Evolutionary conservation across 129 eudicot genomes (phyloP), one percentile per base, ranked within the genome.

Genomic region (Oenanthe sinensis): DNA sequence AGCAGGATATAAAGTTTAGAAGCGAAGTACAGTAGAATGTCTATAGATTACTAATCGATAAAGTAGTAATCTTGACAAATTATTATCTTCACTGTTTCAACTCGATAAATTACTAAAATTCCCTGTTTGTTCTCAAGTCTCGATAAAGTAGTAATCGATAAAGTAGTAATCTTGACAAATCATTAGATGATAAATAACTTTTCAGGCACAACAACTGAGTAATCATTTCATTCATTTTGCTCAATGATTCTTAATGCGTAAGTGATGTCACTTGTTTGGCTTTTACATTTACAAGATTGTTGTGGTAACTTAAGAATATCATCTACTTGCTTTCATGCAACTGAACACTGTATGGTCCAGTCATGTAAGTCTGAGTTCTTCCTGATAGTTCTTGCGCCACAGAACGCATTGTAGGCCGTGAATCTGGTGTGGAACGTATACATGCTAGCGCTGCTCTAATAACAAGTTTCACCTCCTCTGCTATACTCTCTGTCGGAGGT

Each of bases 351-450:
- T 85, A 42, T 40, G 91, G 84, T 75, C 75, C 87, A 3, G 84
- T 77, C 46, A 86, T 73, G 78, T 24, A 68, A 7, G 86, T 60
- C 76, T 79, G 88, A 48, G 84, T 68, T 24, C 48, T 79, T 47
- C 87, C 88, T 3, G 98, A 88, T n/a, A 94, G 79, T 78, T 91
- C 93, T 75, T 88, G 90, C 5, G 92, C 96, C 52, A 95, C 90
- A 30, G 46, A 85, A 8, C 89, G 87, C 99, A 95, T 95, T 30
- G 93, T 78, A 22, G 99, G 97, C 45, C 99, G 85, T 36, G 91
- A 58, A 78, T 88, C 92, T 19, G 97, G 96, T 43, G 75, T 48
- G 62, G 83, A 37, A 28, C 79, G 78, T 6, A 82, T 92, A 79
- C 99, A 95, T 12, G 88, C 85, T 55, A 92, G 65, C 26, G 95